Evolutionary conservation across 129 eudicot genomes (phyloP).

Genomic region (Cynara cardunculus): DNA sequence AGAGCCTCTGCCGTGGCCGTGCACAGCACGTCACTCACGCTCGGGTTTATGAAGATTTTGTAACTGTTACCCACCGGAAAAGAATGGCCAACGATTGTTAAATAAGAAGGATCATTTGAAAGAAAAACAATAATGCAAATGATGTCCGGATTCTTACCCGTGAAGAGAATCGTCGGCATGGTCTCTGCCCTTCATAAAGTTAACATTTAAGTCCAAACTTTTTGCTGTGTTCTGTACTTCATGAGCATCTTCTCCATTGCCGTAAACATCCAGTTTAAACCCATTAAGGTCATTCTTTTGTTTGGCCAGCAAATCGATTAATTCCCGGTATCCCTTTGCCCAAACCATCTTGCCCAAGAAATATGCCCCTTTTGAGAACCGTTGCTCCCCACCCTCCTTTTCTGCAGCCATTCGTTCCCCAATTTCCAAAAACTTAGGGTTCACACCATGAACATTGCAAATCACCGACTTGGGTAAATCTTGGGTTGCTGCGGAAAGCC

Average conservation of each 20-base stretch:
- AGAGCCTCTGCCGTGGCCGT: conserved; percentile 99
- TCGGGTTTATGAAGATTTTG: conserved; percentile 90
- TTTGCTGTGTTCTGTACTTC: conserved; percentile 83
- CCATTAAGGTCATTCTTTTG: conserved; percentile 72
- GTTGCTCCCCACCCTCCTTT: conserved; percentile 58
- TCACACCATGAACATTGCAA: conserved; percentile 96
- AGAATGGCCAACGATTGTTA: neutral
- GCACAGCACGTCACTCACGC: conserved; percentile 94
- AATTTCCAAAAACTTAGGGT: conserved; percentile 77
- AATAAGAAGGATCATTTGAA: neutral
- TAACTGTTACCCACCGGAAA: conserved; percentile 49
- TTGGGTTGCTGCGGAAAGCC: conserved; percentile 98
- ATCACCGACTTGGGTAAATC: conserved; percentile 82
- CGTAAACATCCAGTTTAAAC: conserved; percentile 87
- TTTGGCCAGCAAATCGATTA: conserved; percentile 80
- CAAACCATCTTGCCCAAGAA: conserved; percentile 99
- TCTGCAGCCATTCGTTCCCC: conserved; percentile 81
- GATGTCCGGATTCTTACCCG: conserved; percentile 41
- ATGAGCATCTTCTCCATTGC: conserved; percentile 95
- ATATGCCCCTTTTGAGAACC: conserved; percentile 90
- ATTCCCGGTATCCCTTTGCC: conserved; percentile 94
- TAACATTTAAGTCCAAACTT: conserved; percentile 60
- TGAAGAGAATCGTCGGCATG: conserved; percentile 95
- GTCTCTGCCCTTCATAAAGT: conserved; percentile 89
- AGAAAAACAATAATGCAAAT: neutral